Evolutionary conservation across 352 stramenopile genomes (phyloP).

Genomic region (Phytophthora pistaciae): DNA sequence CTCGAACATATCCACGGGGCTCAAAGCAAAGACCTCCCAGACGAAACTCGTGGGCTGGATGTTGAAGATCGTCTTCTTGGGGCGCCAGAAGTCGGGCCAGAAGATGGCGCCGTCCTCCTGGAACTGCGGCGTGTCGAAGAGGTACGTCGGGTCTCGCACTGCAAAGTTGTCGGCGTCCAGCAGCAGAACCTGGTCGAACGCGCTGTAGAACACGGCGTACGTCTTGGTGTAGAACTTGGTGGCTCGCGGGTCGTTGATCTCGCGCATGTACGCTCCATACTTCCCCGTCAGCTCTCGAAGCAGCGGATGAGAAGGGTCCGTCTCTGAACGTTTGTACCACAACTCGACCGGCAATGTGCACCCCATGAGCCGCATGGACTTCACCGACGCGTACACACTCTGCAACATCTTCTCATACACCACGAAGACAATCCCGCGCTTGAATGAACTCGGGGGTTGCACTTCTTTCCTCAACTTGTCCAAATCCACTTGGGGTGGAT

Average conservation of each 20-base stretch:
- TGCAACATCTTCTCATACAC: constrained; percentile 62
- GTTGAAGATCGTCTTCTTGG: constrained; percentile 81
- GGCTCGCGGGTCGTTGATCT: constrained; percentile 65
- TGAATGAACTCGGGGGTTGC: constrained; percentile 11
- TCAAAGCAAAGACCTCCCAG: constrained; percentile 72
- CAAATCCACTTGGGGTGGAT: constrained; percentile 8
- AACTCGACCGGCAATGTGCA: constrained; percentile 74
- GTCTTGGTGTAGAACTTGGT: constrained; percentile 80
- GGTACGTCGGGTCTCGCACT: constrained; percentile 65
- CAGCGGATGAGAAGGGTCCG: constrained; percentile 52
- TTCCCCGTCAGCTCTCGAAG: constrained; percentile 44
- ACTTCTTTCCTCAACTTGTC: constrained; percentile 12
- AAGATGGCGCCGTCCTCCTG: constrained; percentile 63
- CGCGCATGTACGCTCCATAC: constrained; percentile 63
- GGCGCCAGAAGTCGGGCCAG: constrained; percentile 84
- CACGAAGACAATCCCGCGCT: constrained; percentile 60
- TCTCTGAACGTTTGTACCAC: constrained; percentile 70
- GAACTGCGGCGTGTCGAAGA: constrained; percentile 70
- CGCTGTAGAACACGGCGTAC: constrained; percentile 76
- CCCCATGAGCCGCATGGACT: constrained; percentile 43
- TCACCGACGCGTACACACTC: constrained; percentile 62
- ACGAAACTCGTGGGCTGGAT: constrained; percentile 70
- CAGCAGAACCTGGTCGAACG: constrained; percentile 80
- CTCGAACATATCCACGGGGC: constrained; percentile 77
- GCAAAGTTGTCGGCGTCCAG: constrained; percentile 85